These are phyloP conservation scores for Trypanosoma rangeli DNA, from an alignment of 208 protist genomes.

Conservation along the genomic window DNA sequence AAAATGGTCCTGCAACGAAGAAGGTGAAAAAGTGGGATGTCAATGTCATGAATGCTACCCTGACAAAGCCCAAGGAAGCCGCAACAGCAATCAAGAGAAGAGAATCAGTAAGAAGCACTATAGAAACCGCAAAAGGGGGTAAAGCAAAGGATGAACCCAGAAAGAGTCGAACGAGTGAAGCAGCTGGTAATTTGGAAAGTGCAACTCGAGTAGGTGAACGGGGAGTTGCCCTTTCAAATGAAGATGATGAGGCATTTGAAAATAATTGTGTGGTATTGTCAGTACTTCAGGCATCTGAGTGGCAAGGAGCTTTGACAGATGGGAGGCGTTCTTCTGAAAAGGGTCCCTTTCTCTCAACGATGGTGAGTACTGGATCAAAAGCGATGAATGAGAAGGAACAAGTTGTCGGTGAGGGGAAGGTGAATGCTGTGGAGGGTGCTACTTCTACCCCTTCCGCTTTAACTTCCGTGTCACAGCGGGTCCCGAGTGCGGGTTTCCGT, in stretches of 20 bases:
- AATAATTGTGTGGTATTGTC: slow-evolving; percentile 69
- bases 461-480: background rate
- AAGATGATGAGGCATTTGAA: slow-evolving; percentile 66
- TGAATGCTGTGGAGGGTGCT: slow-evolving; percentile 1
- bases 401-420: background rate
- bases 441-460: background rate
- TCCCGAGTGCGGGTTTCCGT: slow-evolving; percentile 8
- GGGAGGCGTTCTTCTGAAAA: background rate
- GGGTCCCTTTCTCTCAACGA: too few species aligned
- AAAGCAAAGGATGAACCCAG: background rate
- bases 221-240: slow-evolving; percentile 36
- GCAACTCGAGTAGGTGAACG: slow-evolving; percentile 44
- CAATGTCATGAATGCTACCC: background rate
- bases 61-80: background rate
- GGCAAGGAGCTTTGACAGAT: background rate
- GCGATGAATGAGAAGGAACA: background rate
- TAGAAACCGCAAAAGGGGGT: background rate
- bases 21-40: background rate
- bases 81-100: background rate
- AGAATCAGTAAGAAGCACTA: background rate
- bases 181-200: background rate
- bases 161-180: background rate
- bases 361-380: background rate
- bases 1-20: background rate
- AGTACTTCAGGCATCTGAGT: slow-evolving; percentile 37